Conservation (phyloP, 2,329 filamentous ascomycete species). For the Cryphonectria radicalis region DNA sequence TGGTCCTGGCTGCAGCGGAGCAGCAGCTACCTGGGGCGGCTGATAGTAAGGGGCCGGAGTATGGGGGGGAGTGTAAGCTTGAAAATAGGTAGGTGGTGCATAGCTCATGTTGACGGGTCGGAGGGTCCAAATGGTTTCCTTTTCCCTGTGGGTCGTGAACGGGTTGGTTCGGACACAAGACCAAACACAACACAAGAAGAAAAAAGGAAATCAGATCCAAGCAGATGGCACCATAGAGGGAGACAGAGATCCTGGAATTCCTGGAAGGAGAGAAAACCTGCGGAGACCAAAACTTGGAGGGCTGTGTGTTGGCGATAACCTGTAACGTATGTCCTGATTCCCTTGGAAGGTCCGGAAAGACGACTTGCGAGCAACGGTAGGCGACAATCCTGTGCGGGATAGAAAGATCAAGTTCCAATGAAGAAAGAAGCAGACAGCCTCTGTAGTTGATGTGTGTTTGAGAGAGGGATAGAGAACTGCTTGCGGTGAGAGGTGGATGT, state of each 20-base stretch:
- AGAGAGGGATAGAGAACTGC: background rate
- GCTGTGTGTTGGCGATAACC: constrained; percentile 31
- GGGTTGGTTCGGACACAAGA: constrained; percentile 13
- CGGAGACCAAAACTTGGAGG: constrained; percentile 24
- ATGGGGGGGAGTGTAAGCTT: background rate
- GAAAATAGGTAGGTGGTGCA: background rate
- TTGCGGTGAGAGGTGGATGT: background rate
- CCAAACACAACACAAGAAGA: constrained; percentile 22
- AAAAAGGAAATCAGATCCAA: constrained; percentile 22
- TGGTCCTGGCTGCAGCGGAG: background rate
- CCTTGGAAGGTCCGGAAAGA: background rate
- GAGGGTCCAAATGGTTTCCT: constrained; percentile 5
- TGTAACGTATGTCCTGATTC: constrained; percentile 30
- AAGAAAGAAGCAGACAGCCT: background rate
- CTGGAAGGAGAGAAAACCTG: constrained; percentile 15
- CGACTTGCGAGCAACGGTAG: background rate
- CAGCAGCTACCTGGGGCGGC: background rate
- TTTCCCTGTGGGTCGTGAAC: constrained; percentile 15
- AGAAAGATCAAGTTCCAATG: background rate
- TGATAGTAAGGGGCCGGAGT: background rate
- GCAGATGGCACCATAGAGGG: constrained; percentile 13
- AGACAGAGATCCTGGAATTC: constrained; percentile 16
- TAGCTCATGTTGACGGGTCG: constrained; percentile 10
- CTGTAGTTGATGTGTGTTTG: background rate
- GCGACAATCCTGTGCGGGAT: background rate